Base-by-base conservation (phyloP, 768 basidiomycete species). In the Phanerodontia chrysosporium region DNA sequence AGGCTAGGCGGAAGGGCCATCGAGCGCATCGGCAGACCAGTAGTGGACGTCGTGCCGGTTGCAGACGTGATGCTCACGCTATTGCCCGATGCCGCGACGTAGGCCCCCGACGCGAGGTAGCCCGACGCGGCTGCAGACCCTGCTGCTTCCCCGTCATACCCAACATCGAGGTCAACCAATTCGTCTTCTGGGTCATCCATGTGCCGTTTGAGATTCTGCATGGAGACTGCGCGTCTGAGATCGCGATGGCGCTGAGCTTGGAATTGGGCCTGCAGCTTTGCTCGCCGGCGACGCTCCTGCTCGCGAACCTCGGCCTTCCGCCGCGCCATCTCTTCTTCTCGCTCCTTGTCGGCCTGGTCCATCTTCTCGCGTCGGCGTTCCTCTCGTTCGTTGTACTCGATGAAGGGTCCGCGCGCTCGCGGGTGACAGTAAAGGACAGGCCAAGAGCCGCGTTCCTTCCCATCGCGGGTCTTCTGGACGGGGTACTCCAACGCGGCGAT, bases 21-120 rank as follows among this genome's bases (percentile, higher is more conserved):
- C 42, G 74, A 77, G 52, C 81, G 76, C 32, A 78, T 71, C 3
- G 77, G 65, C 28, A 66, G 64, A 2, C 83, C 81, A 12, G 81
- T 74, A 12, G 80, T 83, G 6, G 90, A 90, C 1, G 90, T 91
- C 4, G 94, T 95, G 1, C 91, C 93, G 39, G 90, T 89, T 24
- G 88, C 90, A 2, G 95, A 97, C 1, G 96, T 95, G 67, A 98
- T 86, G 39, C 84, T 81, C 48, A 98, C 94, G 62, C 91, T 95
- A 74, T 99, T 98, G 6, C 95, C 95, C 8, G 95, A 98, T 1
- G 96, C 96, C 36, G 94, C 93, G 57, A 91, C 80, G 69, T 94
- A 93, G 13, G 78, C 80, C 30, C 78, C 74, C 9, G 88, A 87
- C 4, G 81, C 80, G 5, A 85, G 75, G 67, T 85, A 90, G 5